A percentile compares a stretch with the other conserved stretches of the same genome.
Conservation (phyloP, 768 basidiomycete species). For the Xerocomellus intermedius region DNA sequence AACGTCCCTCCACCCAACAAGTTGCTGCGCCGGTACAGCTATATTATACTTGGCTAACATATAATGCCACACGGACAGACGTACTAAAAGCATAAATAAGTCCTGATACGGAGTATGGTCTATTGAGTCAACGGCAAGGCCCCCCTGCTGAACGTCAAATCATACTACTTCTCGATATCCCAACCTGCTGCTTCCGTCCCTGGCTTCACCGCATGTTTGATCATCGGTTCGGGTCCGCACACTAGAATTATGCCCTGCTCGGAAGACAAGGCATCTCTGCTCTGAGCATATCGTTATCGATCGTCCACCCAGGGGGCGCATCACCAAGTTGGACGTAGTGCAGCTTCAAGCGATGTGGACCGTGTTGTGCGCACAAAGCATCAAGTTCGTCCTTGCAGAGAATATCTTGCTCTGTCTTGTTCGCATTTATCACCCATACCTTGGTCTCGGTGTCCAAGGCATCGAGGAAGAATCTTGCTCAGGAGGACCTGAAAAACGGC, state of each 20-base stretch:
- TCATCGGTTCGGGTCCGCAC: constrained; percentile 50
- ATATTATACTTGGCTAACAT: no score
- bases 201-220: constrained; percentile 31
- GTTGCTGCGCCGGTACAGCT: no score
- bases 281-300: constrained; percentile 39
- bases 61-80: no score
- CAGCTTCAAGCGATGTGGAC: constrained; percentile 35
- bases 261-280: constrained; percentile 39
- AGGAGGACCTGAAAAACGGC: constrained; percentile 58
- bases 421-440: constrained; percentile 49
- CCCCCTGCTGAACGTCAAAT: neutral
- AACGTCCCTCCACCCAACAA: no score
- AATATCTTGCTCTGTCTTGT: constrained; percentile 49
- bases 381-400: constrained; percentile 51
- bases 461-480: constrained; percentile 45
- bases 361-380: constrained; percentile 28
- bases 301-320: constrained; percentile 37
- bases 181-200: constrained; percentile 36
- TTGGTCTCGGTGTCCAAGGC: constrained; percentile 34
- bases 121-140: no score
- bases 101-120: no score
- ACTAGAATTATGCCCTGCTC: constrained; percentile 42
- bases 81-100: no score
- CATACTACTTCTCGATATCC: constrained; percentile 29
- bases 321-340: constrained; percentile 44